Percentiles rank a stretch among this genome's conserved stretches.
phyloP scores from a whole-genome alignment of 164 flowering plant species.

The Akebia trifoliata region DNA sequence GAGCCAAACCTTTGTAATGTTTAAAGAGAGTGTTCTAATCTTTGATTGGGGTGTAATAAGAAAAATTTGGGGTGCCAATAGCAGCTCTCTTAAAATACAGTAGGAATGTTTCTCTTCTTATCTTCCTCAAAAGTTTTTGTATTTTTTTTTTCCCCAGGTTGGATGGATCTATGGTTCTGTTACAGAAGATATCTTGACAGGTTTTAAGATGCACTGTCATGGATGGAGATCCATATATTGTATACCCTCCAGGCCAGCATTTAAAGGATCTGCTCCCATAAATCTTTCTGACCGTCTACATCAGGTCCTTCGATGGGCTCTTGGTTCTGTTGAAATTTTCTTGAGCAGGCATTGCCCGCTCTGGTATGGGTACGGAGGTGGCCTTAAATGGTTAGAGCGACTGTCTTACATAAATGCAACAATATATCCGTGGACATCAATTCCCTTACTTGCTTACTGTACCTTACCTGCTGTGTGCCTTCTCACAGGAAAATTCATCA shows the following conservation, averaged over 20 bases:
- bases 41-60: too few species aligned
- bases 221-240: constrained; percentile 72
- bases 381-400: constrained; percentile 56
- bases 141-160: constrained; percentile 28
- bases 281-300: constrained; percentile 70
- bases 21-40: too few species aligned
- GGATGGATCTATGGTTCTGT: constrained; percentile 75
- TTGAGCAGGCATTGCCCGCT: constrained; percentile 66
- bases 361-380: constrained; percentile 68
- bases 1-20: too few species aligned
- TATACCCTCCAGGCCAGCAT: constrained; percentile 53
- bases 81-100: too few species aligned
- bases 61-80: too few species aligned
- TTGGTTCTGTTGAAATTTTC: constrained; percentile 70
- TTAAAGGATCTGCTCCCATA: constrained; percentile 67
- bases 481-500: constrained; percentile 62
- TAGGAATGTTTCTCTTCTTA: too few species aligned
- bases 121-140: neutral
- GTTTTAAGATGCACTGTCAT: constrained; percentile 71
- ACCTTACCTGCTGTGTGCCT: constrained; percentile 66
- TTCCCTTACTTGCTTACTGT: constrained; percentile 67
- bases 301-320: constrained; percentile 71
- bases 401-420: constrained; percentile 55
- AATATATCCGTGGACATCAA: constrained; percentile 58
- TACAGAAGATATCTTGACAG: constrained; percentile 67